A percentile compares a stretch with the other conserved stretches of the same genome.
Evolutionary conservation across 495 filamentous ascomycete species (phyloP).

Genomic region (Bathelium albidoporum): DNA sequence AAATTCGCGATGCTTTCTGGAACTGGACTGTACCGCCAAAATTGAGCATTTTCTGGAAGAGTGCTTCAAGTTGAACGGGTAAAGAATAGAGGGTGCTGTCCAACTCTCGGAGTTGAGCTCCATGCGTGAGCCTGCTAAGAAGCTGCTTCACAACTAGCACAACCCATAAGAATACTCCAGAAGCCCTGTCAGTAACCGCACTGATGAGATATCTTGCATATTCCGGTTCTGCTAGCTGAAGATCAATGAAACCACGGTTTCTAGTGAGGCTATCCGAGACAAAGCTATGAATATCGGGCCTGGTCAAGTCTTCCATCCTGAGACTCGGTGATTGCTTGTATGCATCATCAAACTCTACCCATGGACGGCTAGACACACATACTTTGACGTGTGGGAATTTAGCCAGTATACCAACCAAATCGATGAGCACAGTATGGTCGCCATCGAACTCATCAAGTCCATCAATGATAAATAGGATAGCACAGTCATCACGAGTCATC

Average conservation of each 20-base stretch:
- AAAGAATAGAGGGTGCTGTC: background rate
- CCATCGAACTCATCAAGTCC: background rate
- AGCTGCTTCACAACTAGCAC: background rate
- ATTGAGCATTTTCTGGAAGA: background rate
- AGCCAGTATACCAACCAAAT: background rate
- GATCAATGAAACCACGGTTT: background rate
- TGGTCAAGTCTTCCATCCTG: background rate
- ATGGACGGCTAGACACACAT: background rate
- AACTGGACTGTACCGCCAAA: background rate
- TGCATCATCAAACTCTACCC: background rate
- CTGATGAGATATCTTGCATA: background rate
- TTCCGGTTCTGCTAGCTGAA: background rate
- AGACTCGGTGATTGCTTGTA: background rate
- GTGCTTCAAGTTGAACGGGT: background rate
- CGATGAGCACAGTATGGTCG: background rate
- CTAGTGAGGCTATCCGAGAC: background rate
- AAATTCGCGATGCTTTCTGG: background rate
- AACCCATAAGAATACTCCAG: background rate
- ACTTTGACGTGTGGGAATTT: background rate
- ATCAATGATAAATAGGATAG: background rate
- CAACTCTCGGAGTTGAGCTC: background rate
- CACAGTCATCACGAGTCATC: background rate
- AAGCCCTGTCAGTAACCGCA: background rate
- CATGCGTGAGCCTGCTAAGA: background rate
- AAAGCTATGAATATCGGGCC: background rate